Base-by-base conservation (phyloP, 2,329 filamentous ascomycete genomes). In the Teratosphaeria viscida region DNA sequence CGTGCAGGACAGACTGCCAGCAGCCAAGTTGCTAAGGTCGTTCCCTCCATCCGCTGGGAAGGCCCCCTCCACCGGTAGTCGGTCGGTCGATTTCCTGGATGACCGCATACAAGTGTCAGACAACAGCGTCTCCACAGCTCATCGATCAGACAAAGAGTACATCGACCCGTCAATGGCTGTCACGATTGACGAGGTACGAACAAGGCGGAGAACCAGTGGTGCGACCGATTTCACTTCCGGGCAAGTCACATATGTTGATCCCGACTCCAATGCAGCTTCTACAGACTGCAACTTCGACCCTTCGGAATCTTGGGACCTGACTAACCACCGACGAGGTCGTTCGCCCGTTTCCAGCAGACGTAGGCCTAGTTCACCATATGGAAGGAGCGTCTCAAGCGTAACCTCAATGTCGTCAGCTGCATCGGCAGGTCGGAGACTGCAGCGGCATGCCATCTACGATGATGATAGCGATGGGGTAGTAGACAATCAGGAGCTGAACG, bases 1-100 rank as follows among this genome's bases (percentile, higher is more conserved):
- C 60, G 92, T 94, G 6, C 84, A 88, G 59, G 77, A 84, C 58
- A 84, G 94, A 56, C 77, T 85, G 11, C 85, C 90, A 56, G 92
- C 94, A 3, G 84, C 85, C 55, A 81, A 86, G 29, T 79, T 97
- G 14, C 77, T 95, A 14, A 72, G 75, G 0, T 77, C 85, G 65
- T 94, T 95, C 62, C 89, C 90, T 14, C 14, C 52, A 23, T 34
- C 52, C 39, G 62, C 63, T 19, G 63, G 62, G 16, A 55, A 56
- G 12, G 26, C 62, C 26, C 64, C 65, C 2, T 57, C 43, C 7
- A 32, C 59, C 54, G 32, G 54, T 3, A 37, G 49, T 11, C 52
- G 57, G 14, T 63, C 59, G 27, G 59, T 61, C 8, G 64, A 61
- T 5, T 62, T 58, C 47, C 47, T 58, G 14, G 56, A 49, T 19